A percentile compares a stretch with the other conserved stretches of the same genome.
These are phyloP conservation scores for Tuber melanosporum DNA, from an alignment of 495 filamentous ascomycete genomes.

Conservation along the genomic window DNA sequence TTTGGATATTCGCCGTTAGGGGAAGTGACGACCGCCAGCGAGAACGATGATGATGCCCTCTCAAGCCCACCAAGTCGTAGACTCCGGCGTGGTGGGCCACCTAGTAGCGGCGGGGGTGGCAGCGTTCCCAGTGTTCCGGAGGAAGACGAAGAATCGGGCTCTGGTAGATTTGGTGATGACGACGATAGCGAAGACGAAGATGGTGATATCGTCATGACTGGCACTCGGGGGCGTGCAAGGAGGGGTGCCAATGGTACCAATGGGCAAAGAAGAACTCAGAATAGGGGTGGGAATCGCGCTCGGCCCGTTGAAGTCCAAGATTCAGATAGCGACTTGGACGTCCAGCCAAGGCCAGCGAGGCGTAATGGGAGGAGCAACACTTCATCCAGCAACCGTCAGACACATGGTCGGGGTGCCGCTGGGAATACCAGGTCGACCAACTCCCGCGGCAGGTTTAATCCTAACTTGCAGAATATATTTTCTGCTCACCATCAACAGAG, in stretches of 20 bases:
- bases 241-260: not conserved
- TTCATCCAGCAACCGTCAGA: constrained; percentile 14
- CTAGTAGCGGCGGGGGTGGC: not conserved
- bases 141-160: constrained; percentile 37
- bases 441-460: constrained; percentile 22
- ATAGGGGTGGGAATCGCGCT: constrained; percentile 5
- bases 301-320: constrained; percentile 26
- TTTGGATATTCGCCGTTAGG: constrained; percentile 31
- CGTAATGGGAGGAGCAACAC: constrained; percentile 18
- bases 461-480: constrained; percentile 29
- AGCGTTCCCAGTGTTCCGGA: constrained; percentile 37
- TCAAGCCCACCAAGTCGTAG: constrained; percentile 17
- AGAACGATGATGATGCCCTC: constrained; percentile 33
- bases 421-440: constrained; percentile 11
- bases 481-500: constrained; percentile 20
- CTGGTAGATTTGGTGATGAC: constrained; percentile 26
- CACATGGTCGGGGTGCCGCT: constrained; percentile 22
- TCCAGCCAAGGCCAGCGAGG: constrained; percentile 10
- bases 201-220: constrained; percentile 35
- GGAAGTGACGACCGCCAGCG: constrained; percentile 24
- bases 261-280: constrained; percentile 11
- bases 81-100: constrained; percentile 8
- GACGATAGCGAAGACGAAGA: constrained; percentile 37
- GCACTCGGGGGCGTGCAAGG: constrained; percentile 1
- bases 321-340: constrained; percentile 32